Evolutionary conservation across 345 rosid species (phyloP).

Genomic region (Capsella bursapastoris): DNA sequence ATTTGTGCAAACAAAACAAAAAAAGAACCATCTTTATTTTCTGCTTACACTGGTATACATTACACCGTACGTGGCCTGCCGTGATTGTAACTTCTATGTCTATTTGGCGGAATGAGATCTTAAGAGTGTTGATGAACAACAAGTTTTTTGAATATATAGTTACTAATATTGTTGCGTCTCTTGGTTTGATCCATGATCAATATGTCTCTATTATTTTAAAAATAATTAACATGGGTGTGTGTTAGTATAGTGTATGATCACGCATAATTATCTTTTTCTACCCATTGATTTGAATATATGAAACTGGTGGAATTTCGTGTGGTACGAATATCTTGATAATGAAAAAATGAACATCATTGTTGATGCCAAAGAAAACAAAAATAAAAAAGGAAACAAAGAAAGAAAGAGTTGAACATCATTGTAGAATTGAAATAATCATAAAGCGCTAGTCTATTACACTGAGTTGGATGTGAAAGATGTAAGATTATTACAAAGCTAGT

Average conservation of each 20-base stretch:
- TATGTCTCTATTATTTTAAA: not conserved
- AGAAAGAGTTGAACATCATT: constrained; percentile 39
- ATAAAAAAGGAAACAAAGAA: too few relatives aligned
- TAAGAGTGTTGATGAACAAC: constrained; percentile 26
- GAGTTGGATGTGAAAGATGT: constrained; percentile 30
- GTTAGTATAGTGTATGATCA: not conserved
- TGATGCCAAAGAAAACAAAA: constrained; percentile 25
- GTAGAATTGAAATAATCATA: constrained; percentile 39
- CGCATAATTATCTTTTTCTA: not conserved
- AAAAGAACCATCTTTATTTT: not conserved
- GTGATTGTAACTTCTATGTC: constrained; percentile 12
- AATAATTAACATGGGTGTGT: not conserved
- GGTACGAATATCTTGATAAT: constrained; percentile 24
- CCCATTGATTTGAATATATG: constrained; percentile 1
- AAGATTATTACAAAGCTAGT: constrained; percentile 11
- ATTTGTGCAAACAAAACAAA: constrained; percentile 26
- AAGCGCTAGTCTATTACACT: constrained; percentile 26
- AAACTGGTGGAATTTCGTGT: constrained; percentile 30
- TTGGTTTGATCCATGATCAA: not conserved
- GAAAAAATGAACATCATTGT: constrained; percentile 38
- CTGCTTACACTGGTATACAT: constrained; percentile 29
- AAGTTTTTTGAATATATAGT: constrained; percentile 29
- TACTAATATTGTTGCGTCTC: not conserved
- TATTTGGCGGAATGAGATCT: constrained; percentile 23
- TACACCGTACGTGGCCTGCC: constrained; percentile 34